A percentile compares a stretch with the other conserved stretches of the same genome.
Conservation (phyloP, 78 protist genomes). For the Dictyostelium intermedium region DNA sequence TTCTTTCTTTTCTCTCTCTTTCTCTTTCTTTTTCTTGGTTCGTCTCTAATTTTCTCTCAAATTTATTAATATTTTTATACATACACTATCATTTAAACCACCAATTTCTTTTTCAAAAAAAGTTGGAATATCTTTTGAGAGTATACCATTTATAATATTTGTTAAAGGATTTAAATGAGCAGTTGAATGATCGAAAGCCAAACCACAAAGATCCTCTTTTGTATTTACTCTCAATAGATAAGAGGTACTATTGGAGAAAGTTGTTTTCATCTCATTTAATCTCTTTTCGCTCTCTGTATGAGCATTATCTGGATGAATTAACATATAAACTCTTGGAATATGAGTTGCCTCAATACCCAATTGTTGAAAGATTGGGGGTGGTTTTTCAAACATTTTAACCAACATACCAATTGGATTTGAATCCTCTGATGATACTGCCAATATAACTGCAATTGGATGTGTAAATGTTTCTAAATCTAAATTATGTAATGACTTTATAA, state of each 20-base stretch:
- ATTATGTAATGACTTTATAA: conserved; percentile 34
- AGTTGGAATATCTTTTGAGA: conserved; percentile 52
- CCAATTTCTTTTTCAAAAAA: conserved; percentile 46
- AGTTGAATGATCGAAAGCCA: conserved; percentile 47
- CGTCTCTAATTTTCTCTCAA: no score
- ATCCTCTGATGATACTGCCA: conserved; percentile 55
- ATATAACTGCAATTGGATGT: conserved; percentile 59
- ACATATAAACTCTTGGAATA: conserved; percentile 37
- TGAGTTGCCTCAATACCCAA: conserved; percentile 30
- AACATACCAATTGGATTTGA: conserved; percentile 67
- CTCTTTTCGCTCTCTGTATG: conserved; percentile 48
- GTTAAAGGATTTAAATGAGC: conserved; percentile 22
- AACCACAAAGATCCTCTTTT: conserved; percentile 74
- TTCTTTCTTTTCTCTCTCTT: no score
- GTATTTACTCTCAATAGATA: conserved; percentile 32
- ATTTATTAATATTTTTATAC: background rate
- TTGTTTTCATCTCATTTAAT: conserved; percentile 58
- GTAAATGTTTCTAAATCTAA: conserved; percentile 65
- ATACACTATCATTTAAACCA: conserved; percentile 56
- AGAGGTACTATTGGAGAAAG: background rate
- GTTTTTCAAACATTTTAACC: conserved; percentile 77
- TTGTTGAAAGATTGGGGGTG: conserved; percentile 60
- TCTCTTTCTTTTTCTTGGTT: no score
- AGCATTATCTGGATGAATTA: conserved; percentile 59
- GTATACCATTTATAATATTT: conserved; percentile 22